Evolutionary conservation across 169 alveolate genomes (phyloP).

Genomic region (Plasmodium sp.): DNA sequence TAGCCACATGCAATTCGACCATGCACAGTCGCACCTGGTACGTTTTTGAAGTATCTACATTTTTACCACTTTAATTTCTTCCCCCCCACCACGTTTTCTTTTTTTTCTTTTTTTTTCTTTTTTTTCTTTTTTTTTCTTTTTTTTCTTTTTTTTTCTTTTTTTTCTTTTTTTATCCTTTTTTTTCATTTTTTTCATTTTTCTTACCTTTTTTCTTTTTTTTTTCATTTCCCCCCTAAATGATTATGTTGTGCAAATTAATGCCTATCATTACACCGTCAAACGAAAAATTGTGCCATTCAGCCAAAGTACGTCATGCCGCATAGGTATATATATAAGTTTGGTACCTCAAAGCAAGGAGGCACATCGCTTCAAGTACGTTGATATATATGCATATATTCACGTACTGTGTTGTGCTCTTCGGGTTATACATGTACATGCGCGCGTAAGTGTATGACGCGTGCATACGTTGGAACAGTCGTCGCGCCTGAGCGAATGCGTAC

Average conservation of each 20-base stretch:
- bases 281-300: slow-evolving; percentile 7
- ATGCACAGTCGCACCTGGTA: neutral
- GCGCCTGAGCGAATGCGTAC: neutral
- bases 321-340: neutral
- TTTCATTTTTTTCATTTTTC: neutral
- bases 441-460: neutral
- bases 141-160: neutral
- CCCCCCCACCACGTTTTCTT: neutral
- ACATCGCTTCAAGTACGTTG: neutral
- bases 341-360: neutral
- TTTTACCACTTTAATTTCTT: slow-evolving; percentile 2
- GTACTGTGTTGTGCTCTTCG: neutral
- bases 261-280: slow-evolving; percentile 40
- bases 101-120: neutral
- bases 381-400: neutral
- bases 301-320: neutral
- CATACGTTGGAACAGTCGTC: neutral
- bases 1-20: neutral
- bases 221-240: neutral
- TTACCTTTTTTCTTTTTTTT: neutral
- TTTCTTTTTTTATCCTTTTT: neutral
- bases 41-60: neutral
- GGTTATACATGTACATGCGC: neutral
- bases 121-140: neutral
- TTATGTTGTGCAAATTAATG: slow-evolving; percentile 36